A percentile compares a stretch with the other conserved stretches of the same genome.
phyloP scores from a whole-genome alignment of 2,329 filamentous ascomycete species.

The Xylaria multiplex region DNA sequence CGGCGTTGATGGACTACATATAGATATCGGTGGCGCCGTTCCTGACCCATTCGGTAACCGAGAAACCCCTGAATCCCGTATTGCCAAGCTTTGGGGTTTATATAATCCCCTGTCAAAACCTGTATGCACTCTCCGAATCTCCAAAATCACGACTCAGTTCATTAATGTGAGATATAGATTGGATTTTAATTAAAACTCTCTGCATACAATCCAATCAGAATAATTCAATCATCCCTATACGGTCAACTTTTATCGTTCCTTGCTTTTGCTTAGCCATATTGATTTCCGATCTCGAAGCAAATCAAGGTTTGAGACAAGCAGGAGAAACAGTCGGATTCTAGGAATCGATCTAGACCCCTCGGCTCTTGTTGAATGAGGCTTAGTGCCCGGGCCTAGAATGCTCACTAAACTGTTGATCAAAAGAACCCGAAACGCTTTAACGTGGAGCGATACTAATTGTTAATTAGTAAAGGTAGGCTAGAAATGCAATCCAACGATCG shows the following conservation, averaged over 20 bases:
- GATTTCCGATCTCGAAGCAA: neutral
- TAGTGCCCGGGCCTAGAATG: constrained; percentile 1
- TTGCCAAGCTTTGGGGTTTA: constrained; percentile 20
- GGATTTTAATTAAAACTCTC: neutral
- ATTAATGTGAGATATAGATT: neutral
- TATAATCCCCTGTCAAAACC: neutral
- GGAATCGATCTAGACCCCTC: constrained; percentile 14
- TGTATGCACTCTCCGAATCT: neutral
- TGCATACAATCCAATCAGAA: neutral
- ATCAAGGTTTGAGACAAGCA: neutral
- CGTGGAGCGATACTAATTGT: neutral
- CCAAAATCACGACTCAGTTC: neutral
- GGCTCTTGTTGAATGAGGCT: neutral
- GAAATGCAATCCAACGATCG: too few relatives aligned
- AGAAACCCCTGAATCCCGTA: constrained; percentile 1
- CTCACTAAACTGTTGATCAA: neutral
- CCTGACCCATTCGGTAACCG: constrained; percentile 17
- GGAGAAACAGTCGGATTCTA: neutral
- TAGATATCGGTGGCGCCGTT: constrained; percentile 2
- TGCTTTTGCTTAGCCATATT: neutral
- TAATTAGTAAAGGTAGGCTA: too few relatives aligned
- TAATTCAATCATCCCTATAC: too few relatives aligned
- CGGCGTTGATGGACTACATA: constrained; percentile 2
- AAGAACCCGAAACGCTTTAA: neutral
- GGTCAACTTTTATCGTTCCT: neutral